Evolutionary conservation across 106 monocot species (phyloP).

Genomic region (Xerophyta viscosa): DNA sequence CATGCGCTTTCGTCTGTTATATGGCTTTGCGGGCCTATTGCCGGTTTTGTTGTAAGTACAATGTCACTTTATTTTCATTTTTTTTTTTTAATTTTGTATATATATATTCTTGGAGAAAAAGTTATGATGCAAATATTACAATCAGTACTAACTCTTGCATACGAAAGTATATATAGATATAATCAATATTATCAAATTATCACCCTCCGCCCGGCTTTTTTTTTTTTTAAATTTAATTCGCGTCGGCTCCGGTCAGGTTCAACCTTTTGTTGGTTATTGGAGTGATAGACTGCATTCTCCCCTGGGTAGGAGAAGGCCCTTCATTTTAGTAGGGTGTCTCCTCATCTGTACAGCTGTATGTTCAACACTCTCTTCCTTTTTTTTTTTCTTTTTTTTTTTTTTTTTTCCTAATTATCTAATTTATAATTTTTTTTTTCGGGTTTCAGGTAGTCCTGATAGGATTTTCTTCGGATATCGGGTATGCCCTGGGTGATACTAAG

Average conservation of each 20-base stretch:
- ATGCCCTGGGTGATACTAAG: slow-evolving; percentile 71
- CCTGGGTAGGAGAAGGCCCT: slow-evolving; percentile 80
- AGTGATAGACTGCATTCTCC: slow-evolving; percentile 66
- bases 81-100: too few relatives aligned
- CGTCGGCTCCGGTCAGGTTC: too few relatives aligned
- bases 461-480: slow-evolving; percentile 87
- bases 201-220: neutral
- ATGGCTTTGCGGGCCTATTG: slow-evolving; percentile 95
- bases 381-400: neutral
- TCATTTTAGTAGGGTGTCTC: slow-evolving; percentile 64
- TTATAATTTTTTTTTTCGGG: neutral
- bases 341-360: slow-evolving; percentile 75
- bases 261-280: slow-evolving; percentile 85
- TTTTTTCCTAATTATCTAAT: neutral
- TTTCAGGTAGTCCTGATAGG: slow-evolving; percentile 68
- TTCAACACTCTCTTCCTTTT: neutral
- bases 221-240: too few relatives aligned
- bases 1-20: slow-evolving; percentile 86
- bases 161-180: too few relatives aligned
- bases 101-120: too few relatives aligned
- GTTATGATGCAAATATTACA: slow-evolving; percentile 60
- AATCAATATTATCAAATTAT: too few relatives aligned
- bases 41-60: slow-evolving; percentile 87
- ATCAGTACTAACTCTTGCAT: slow-evolving; percentile 64
- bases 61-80: too few relatives aligned